Conservation (phyloP, 163 green algal genomes). For the Scenedesmus sp. region DNA sequence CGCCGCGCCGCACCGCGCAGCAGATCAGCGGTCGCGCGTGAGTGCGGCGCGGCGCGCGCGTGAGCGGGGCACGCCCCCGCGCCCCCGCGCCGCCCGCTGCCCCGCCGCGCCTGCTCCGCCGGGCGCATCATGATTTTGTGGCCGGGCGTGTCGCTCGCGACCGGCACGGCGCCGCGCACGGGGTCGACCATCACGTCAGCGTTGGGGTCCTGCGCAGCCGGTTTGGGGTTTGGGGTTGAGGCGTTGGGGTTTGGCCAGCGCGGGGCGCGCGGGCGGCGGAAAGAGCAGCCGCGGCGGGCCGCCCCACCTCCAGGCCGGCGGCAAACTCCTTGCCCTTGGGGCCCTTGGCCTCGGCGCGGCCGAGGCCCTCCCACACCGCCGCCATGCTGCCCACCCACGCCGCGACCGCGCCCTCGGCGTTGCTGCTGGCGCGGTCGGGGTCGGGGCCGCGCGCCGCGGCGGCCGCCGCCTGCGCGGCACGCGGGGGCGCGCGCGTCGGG, state of each 20-base stretch:
- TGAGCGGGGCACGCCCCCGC: neutral
- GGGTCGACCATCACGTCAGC: slow-evolving; percentile 31
- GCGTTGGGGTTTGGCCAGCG: too few species aligned
- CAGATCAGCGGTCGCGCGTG: neutral
- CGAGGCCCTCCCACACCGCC: slow-evolving; percentile 11
- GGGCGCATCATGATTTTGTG: too few species aligned
- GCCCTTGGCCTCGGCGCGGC: neutral
- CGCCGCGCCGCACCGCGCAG: neutral
- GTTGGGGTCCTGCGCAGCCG: neutral
- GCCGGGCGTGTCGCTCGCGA: too few species aligned
- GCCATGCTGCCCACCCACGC: slow-evolving; percentile 27
- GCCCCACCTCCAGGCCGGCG: neutral
- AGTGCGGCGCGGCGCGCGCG: neutral
- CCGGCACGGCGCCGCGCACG: neutral
- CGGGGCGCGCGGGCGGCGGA: too few species aligned
- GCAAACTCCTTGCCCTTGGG: slow-evolving; percentile 27
- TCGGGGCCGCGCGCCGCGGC: neutral
- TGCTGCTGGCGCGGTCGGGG: neutral
- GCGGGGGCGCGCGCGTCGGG: too few species aligned
- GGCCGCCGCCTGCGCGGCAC: neutral
- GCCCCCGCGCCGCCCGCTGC: neutral
- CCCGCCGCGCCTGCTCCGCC: too few species aligned
- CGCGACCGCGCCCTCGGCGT: neutral
- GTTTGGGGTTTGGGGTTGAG: neutral
- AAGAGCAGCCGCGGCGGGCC: neutral